phyloP scores from a whole-genome alignment of 2,329 filamentous ascomycete genomes.

The Ophiostoma triangulosporum region DNA sequence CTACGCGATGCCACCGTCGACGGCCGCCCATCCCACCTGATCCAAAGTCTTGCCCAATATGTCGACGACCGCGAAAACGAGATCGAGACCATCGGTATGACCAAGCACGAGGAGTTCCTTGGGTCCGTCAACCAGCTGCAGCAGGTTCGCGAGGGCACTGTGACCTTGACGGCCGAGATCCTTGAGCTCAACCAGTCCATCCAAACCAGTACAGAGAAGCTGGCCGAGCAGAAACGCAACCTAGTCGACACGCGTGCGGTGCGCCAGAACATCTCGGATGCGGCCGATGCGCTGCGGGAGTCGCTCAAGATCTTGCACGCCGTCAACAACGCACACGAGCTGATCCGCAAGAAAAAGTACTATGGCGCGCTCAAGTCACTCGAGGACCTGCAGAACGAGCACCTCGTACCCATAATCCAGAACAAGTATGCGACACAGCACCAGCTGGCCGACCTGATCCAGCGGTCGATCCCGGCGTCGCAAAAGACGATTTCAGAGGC shows the following conservation, averaged over 20 bases:
- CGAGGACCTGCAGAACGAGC: constrained; percentile 91
- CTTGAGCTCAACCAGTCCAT: constrained; percentile 88
- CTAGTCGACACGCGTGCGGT: constrained; percentile 86
- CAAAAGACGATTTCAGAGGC: constrained; percentile 90
- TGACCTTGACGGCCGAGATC: constrained; percentile 79
- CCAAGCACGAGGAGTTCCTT: constrained; percentile 94
- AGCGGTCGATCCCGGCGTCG: constrained; percentile 85
- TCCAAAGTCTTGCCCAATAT: constrained; percentile 68
- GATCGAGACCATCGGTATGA: constrained; percentile 88
- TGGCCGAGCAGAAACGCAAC: constrained; percentile 87
- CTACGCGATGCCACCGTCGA: constrained; percentile 78
- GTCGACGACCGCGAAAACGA: constrained; percentile 77
- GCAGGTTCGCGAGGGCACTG: constrained; percentile 78
- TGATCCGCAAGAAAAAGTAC: constrained; percentile 85
- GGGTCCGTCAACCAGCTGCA: constrained; percentile 90
- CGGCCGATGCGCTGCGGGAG: constrained; percentile 74
- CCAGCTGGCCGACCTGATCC: constrained; percentile 88
- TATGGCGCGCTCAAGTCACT: constrained; percentile 88
- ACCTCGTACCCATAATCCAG: constrained; percentile 58
- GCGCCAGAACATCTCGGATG: constrained; percentile 90
- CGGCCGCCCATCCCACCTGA: constrained; percentile 57
- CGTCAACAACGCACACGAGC: constrained; percentile 86
- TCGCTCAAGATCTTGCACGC: constrained; percentile 85
- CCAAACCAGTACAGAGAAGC: constrained; percentile 82
- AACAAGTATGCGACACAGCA: constrained; percentile 87